phyloP scores from a whole-genome alignment of 2,329 filamentous ascomycete species.

The Coniella vitis region DNA sequence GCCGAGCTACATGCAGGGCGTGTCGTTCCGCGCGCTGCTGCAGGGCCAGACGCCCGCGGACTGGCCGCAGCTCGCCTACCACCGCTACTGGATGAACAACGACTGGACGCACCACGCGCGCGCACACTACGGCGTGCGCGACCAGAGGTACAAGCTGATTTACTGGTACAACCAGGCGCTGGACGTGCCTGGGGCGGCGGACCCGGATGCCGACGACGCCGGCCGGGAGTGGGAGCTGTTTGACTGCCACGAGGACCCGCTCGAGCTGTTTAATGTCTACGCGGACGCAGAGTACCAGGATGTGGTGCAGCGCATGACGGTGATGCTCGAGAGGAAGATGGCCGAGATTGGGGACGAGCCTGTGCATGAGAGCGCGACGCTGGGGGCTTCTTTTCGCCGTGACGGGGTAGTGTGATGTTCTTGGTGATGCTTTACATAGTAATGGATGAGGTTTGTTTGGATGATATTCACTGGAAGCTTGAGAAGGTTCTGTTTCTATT shows the following conservation, averaged over 20 bases:
- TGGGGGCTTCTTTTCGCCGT: conserved; percentile 4
- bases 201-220: conserved; percentile 27
- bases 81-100: conserved; percentile 51
- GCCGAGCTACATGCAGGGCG: conserved; percentile 47
- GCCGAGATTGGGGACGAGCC: conserved; percentile 42
- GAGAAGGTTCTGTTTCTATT: no score
- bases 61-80: conserved; percentile 47
- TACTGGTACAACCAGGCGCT: conserved; percentile 49
- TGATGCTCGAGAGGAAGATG: conserved; percentile 42
- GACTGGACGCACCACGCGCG: conserved; percentile 42
- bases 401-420: background rate
- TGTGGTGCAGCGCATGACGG: conserved; percentile 34
- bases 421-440: no score
- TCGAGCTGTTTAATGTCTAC: conserved; percentile 44
- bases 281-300: conserved; percentile 29
- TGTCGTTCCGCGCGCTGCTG: conserved; percentile 34
- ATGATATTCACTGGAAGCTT: no score
- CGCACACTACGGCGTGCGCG: conserved; percentile 45
- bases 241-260: conserved; percentile 41
- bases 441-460: no score
- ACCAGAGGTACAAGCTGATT: conserved; percentile 48
- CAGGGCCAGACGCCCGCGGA: conserved; percentile 30
- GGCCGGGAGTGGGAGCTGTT: conserved; percentile 49
- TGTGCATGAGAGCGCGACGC: conserved; percentile 20
- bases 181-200: conserved; percentile 36